These are phyloP conservation scores for Mucor ambiguus DNA, from an alignment of 371 early-diverging fungal genomes.

Conservation along the genomic window DNA sequence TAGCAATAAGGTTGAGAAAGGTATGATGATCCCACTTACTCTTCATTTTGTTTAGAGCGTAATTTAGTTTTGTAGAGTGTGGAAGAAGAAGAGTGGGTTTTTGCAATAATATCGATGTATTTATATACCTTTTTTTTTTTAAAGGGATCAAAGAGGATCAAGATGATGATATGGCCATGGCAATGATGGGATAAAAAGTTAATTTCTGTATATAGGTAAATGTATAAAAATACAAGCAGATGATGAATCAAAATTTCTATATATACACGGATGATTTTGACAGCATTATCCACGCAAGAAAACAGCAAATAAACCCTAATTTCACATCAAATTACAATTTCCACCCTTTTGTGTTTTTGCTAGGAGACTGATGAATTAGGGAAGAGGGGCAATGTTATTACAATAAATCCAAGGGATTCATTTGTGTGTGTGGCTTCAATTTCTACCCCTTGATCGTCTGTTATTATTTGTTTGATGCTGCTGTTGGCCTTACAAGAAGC, in stretches of 20 bases:
- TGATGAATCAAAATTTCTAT: constrained; percentile 12
- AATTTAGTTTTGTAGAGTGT: neutral
- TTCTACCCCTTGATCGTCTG: constrained; percentile 4
- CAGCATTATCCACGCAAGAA: constrained; percentile 13
- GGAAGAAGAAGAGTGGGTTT: neutral
- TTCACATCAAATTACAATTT: constrained; percentile 12
- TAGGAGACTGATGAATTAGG: neutral
- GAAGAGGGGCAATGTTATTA: neutral
- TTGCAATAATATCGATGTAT: neutral
- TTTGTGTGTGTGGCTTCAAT: constrained; percentile 9
- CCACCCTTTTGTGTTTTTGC: constrained; percentile 6
- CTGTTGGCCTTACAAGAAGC: neutral
- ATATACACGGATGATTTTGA: constrained; percentile 6
- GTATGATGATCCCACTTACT: constrained; percentile 22
- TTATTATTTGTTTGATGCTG: neutral
- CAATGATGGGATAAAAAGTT: neutral
- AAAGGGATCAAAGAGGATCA: constrained; percentile 1
- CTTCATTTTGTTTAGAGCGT: constrained; percentile 27
- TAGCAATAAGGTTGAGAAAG: neutral
- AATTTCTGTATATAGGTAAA: constrained; percentile 14
- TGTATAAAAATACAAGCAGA: constrained; percentile 5
- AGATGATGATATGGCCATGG: neutral
- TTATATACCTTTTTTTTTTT: constrained; percentile 2
- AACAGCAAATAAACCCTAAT: constrained; percentile 19
- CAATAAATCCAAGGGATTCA: constrained; percentile 4